These are phyloP conservation scores for Suzukiozyma palmioleophila DNA, from an alignment of 1,139 yeast genomes.

Conservation along the genomic window DNA sequence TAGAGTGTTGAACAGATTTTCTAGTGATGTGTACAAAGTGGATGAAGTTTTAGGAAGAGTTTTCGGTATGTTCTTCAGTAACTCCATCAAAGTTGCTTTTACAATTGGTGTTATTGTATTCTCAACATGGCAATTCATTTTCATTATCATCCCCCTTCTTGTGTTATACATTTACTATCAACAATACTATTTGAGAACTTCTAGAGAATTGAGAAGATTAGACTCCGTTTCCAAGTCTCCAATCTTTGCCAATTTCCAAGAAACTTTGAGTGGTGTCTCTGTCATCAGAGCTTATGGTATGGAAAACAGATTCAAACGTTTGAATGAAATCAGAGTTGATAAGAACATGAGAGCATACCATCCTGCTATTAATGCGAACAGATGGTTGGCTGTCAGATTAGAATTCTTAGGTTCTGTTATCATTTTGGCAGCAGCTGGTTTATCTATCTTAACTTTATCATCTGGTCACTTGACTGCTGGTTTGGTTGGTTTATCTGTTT, in stretches of 20 bases:
- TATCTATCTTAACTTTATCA: constrained; percentile 65
- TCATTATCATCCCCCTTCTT: constrained; percentile 67
- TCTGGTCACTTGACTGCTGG: constrained; percentile 78
- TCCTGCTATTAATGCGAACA: constrained; percentile 89
- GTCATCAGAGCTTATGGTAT: constrained; percentile 89
- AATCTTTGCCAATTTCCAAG: constrained; percentile 95
- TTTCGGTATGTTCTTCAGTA: constrained; percentile 75
- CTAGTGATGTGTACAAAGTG: constrained; percentile 88
- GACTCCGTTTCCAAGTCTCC: constrained; percentile 94
- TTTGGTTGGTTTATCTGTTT: constrained; percentile 86
- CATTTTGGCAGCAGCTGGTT: constrained; percentile 80
- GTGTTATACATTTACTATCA: constrained; percentile 79
- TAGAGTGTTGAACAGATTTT: constrained; percentile 86
- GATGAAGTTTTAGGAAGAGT: constrained; percentile 86
- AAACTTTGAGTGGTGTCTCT: constrained; percentile 83
- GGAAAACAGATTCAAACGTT: constrained; percentile 61
- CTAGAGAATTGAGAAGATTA: constrained; percentile 90
- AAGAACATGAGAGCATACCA: constrained; percentile 86
- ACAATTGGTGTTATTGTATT: constrained; percentile 78
- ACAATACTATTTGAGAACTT: constrained; percentile 81
- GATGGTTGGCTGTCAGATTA: constrained; percentile 94
- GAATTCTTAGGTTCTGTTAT: constrained; percentile 88
- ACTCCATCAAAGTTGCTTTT: constrained; percentile 69
- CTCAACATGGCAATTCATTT: constrained; percentile 83
- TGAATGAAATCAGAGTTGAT: constrained; percentile 78